phyloP scores from a whole-genome alignment of 208 protist species.

The Crithidia expoeki region DNA sequence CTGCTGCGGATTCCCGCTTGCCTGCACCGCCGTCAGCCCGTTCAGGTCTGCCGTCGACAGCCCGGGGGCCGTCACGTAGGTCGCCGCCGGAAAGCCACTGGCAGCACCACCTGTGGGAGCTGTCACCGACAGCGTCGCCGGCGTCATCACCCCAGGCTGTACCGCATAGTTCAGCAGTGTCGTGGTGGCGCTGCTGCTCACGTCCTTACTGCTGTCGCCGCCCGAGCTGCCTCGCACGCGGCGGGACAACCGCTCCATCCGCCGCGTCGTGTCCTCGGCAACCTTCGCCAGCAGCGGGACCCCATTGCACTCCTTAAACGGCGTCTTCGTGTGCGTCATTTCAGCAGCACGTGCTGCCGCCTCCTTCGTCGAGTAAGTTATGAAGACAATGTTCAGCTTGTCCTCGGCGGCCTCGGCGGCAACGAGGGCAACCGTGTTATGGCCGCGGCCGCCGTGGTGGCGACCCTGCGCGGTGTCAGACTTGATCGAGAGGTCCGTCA shows the following conservation, averaged over 20 bases:
- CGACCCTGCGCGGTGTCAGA: slow-evolving; percentile 56
- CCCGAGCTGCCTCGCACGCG: slow-evolving; percentile 23
- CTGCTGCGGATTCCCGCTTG: neutral
- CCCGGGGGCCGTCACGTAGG: slow-evolving; percentile 17
- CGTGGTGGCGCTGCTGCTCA: slow-evolving; percentile 1
- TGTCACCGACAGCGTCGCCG: slow-evolving; percentile 10
- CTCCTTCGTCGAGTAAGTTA: slow-evolving; percentile 76
- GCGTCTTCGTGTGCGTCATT: slow-evolving; percentile 62
- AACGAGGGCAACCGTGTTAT: slow-evolving; percentile 3
- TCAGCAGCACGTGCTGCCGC: slow-evolving; percentile 53
- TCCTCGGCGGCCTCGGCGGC: slow-evolving; percentile 16
- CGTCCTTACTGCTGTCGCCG: neutral
- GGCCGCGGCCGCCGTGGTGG: slow-evolving; percentile 11
- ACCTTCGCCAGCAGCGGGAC: slow-evolving; percentile 80
- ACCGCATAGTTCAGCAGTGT: slow-evolving; percentile 6
- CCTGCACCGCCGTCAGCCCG: slow-evolving; percentile 11
- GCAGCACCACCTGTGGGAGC: neutral
- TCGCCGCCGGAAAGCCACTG: neutral
- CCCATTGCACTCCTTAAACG: slow-evolving; percentile 67
- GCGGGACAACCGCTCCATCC: slow-evolving; percentile 65
- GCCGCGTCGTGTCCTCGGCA: slow-evolving; percentile 69
- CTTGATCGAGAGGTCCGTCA: slow-evolving; percentile 75
- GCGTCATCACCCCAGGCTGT: slow-evolving; percentile 16
- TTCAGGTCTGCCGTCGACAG: slow-evolving; percentile 11
- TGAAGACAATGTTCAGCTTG: slow-evolving; percentile 71